Percentiles rank a stretch among this genome's conserved stretches.
These are phyloP conservation scores for Coelastrella sp. DNA, from an alignment of 139 green algal genomes.

Conservation along the genomic window DNA sequence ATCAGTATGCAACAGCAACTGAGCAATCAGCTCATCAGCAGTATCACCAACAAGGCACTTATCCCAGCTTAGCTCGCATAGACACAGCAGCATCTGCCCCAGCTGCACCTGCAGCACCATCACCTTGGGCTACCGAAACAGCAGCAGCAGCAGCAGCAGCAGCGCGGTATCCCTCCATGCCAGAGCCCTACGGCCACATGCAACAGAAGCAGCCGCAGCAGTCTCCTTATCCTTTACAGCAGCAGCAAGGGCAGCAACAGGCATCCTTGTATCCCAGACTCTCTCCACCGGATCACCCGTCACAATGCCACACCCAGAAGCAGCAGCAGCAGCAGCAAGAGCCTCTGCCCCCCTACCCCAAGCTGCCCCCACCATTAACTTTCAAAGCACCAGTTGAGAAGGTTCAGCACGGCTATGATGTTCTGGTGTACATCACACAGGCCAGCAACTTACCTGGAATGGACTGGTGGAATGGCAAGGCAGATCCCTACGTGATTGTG, in stretches of 20 bases:
- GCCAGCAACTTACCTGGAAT: conserved; percentile 20
- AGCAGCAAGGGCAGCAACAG: conserved; percentile 18
- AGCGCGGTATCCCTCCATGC: background rate
- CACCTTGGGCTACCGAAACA: background rate
- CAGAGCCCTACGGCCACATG: no score
- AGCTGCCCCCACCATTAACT: background rate
- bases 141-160: conserved; percentile 32
- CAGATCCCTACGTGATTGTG: conserved; percentile 42
- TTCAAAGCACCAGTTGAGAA: conserved; percentile 10
- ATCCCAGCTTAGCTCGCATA: background rate
- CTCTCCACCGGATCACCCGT: background rate
- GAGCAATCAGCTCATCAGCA: no score
- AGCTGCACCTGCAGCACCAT: background rate
- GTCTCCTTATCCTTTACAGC: background rate
- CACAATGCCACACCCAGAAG: background rate
- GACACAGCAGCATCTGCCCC: conserved; percentile 9
- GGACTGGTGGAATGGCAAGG: conserved; percentile 45
- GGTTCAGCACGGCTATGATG: conserved; percentile 28
- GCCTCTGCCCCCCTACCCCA: background rate
- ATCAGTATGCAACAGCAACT: no score
- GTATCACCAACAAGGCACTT: no score
- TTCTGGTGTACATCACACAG: conserved; percentile 28
- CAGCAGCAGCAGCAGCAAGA: conserved; percentile 28
- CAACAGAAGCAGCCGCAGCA: background rate
- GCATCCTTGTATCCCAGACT: background rate